Conservation (phyloP, 129 eudicot species). For the Calendula officinalis region DNA sequence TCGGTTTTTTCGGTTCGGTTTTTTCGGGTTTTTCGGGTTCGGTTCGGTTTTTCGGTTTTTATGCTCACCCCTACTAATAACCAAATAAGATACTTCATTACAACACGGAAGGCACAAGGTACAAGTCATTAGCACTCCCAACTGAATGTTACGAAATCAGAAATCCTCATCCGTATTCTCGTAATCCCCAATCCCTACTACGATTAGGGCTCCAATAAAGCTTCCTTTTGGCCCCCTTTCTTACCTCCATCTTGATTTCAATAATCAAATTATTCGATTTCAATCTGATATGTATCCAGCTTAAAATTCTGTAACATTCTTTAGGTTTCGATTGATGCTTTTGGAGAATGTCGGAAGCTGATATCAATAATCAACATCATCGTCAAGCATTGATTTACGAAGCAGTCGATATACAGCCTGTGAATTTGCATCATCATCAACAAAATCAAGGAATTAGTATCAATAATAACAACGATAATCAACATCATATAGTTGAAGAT, state of each 20-base stretch:
- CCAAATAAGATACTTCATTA: not conserved
- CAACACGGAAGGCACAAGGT: slow-evolving; percentile 3
- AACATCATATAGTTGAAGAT: slow-evolving; percentile 53
- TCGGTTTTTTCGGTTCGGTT: no score
- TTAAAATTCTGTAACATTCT: not conserved
- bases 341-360: slow-evolving; percentile 36
- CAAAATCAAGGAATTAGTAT: slow-evolving; percentile 24
- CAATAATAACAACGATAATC: slow-evolving; percentile 22
- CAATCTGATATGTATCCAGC: slow-evolving; percentile 4
- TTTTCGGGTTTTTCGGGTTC: no score
- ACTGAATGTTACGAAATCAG: not conserved
- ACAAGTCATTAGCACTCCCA: slow-evolving; percentile 1
- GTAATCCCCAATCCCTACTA: slow-evolving; percentile 8
- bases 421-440: slow-evolving; percentile 36
- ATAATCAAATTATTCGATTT: not conserved
- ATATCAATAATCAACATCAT: slow-evolving; percentile 27
- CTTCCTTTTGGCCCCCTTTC: not conserved
- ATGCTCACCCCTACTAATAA: no score
- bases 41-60: no score
- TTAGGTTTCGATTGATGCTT: slow-evolving; percentile 10
- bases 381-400: slow-evolving; percentile 30
- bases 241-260: not conserved
- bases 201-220: slow-evolving; percentile 26
- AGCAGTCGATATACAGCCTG: slow-evolving; percentile 27
- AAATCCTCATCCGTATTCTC: slow-evolving; percentile 14